Conservation (phyloP, 202 grass and related monocot species). For the Tripidium arundinaceum region DNA sequence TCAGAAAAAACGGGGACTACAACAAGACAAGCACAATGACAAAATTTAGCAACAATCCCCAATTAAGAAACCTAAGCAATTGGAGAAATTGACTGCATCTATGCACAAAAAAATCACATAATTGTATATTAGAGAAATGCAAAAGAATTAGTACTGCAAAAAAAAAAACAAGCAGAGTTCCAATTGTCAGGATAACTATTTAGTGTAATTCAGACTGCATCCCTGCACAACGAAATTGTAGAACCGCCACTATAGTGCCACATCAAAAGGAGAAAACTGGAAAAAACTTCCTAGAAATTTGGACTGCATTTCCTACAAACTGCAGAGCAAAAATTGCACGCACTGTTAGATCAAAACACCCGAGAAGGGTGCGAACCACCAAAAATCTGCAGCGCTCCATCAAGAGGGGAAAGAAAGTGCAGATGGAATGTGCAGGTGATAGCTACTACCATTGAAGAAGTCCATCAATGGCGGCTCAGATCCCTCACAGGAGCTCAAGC, state of each 20-base stretch:
- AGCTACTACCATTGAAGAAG: slow-evolving; percentile 53
- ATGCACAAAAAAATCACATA: not conserved
- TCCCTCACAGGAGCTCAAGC: too few relatives aligned
- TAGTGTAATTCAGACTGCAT: not conserved
- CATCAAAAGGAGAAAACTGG: not conserved
- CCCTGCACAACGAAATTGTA: not conserved
- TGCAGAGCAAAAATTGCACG: not conserved
- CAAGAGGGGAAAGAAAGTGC: not conserved
- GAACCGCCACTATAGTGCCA: not conserved
- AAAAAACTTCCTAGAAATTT: not conserved
- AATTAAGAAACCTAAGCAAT: not conserved
- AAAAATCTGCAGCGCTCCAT: not conserved
- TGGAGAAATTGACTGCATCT: not conserved
- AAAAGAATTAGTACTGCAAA: not conserved
- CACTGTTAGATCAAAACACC: not conserved
- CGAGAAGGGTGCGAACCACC: not conserved
- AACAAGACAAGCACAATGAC: not conserved
- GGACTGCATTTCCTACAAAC: not conserved
- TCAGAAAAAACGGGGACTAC: not conserved
- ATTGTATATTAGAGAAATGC: not conserved
- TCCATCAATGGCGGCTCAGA: too few relatives aligned
- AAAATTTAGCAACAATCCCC: not conserved
- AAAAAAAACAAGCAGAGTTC: not conserved
- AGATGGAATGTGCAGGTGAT: not conserved
- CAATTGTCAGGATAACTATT: not conserved